Evolutionary conservation across 495 filamentous ascomycete species (phyloP).

Genomic region (Chaetomium tenue): DNA sequence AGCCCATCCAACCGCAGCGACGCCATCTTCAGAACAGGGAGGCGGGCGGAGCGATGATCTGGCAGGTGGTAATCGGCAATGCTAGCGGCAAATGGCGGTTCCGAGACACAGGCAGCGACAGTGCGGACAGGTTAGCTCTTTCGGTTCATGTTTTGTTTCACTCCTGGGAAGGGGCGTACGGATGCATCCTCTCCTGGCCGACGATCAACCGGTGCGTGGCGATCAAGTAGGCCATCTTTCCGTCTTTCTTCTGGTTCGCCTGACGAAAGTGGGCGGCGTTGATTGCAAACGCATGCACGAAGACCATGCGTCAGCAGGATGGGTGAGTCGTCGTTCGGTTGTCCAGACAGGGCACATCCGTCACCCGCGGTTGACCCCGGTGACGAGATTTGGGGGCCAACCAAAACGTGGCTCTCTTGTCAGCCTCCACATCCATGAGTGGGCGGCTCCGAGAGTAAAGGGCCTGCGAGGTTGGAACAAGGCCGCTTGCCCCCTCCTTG

Average conservation of each 20-base stretch:
- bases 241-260: background rate
- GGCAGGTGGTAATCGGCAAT: background rate
- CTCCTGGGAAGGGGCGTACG: background rate
- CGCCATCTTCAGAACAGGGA: background rate
- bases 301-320: background rate
- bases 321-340: background rate
- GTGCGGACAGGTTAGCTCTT: background rate
- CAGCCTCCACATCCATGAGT: background rate
- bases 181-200: background rate
- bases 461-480: no score
- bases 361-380: background rate
- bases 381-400: background rate
- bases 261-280: background rate
- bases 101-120: constrained; percentile 4
- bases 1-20: background rate
- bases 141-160: constrained; percentile 1
- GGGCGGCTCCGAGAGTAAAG: no score
- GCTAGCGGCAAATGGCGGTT: constrained; percentile 8
- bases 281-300: background rate
- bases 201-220: background rate
- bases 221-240: background rate
- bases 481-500: no score
- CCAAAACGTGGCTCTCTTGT: background rate
- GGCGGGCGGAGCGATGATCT: constrained; percentile 9
- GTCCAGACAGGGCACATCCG: background rate